Evolutionary conservation across 129 eudicot species (phyloP), one percentile per base, ranked within the genome.

Genomic region (Artemisia tridentata): DNA sequence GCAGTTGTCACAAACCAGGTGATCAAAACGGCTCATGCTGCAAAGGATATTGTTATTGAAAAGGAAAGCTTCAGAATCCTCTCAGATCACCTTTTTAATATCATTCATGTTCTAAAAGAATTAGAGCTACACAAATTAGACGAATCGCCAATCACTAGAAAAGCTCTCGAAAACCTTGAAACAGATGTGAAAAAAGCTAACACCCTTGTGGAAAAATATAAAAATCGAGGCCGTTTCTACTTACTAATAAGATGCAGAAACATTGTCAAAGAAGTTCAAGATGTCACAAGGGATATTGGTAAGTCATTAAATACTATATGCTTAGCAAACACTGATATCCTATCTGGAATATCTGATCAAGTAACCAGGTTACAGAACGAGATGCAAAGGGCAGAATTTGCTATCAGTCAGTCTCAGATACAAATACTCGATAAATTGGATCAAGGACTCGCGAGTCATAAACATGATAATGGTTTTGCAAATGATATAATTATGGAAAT

Each of bases 201-300:
- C 9, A 34, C 78, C 70, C 72, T 87, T 52, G 83, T 87, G 3
- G 89, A 87, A 14, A 79, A 87, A 34, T 87, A 87, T 85, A 81
- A 72, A 10, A 78, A 78, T 19, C 77, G 85, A 20, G 73, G 86
- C 10, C 86, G 92, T 10, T 86, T 86, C 78, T 86, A 86, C 65
- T 63, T 86, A 45, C 78, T 86, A 11, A 70, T 86, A 23, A 83
- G 72, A 51, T 83, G 88, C 73, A 64, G 93, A 46, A 79, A 79
- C 85, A 87, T 84, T 21, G 93, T 87, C 38, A 84, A 87, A 65
- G 89, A 87, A 48, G 84, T 87, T 47, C 89, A 87, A 72, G 89
- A 77, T 57, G 85, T 82, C 9, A 84, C 89, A 2, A 60, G 89
- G 50, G 81, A 84, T 68, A 86, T 86, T 1, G 91, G 91, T 11